Evolutionary conservation across 1,139 yeast species (phyloP).

Genomic region (Kazachstania sp.): DNA sequence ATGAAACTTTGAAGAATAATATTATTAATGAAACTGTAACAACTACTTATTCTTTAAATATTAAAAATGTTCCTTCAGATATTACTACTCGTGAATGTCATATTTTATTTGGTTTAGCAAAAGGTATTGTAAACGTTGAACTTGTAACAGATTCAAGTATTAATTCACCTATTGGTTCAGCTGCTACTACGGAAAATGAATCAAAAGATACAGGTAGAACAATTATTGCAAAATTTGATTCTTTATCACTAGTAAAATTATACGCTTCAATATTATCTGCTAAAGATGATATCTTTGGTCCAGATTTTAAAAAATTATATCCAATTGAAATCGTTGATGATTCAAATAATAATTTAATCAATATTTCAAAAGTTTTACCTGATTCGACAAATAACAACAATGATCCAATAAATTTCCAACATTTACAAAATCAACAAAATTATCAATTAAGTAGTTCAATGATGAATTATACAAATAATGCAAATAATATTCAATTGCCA

Average conservation of each 20-base stretch:
- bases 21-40: not conserved
- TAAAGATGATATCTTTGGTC: constrained; percentile 52
- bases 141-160: constrained; percentile 22
- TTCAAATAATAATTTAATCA: constrained; percentile 15
- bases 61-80: constrained; percentile 62
- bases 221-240: constrained; percentile 55
- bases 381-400: not conserved
- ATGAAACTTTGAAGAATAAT: not conserved
- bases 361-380: constrained; percentile 6
- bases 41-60: constrained; percentile 19
- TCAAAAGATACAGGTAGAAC: not conserved
- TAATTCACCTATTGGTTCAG: not conserved
- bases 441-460: constrained; percentile 6
- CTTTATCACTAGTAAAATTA: constrained; percentile 56
- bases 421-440: constrained; percentile 2
- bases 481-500: not conserved
- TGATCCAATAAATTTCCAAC: not conserved
- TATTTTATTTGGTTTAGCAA: constrained; percentile 69
- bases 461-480: not conserved
- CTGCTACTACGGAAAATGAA: not conserved
- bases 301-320: constrained; percentile 40
- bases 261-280: constrained; percentile 59
- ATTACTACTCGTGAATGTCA: constrained; percentile 66
- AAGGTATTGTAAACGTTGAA: constrained; percentile 60
- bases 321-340: constrained; percentile 42